Base-by-base conservation (phyloP, 371 early-diverging fungal species). In the Mortierella sp. region DNA sequence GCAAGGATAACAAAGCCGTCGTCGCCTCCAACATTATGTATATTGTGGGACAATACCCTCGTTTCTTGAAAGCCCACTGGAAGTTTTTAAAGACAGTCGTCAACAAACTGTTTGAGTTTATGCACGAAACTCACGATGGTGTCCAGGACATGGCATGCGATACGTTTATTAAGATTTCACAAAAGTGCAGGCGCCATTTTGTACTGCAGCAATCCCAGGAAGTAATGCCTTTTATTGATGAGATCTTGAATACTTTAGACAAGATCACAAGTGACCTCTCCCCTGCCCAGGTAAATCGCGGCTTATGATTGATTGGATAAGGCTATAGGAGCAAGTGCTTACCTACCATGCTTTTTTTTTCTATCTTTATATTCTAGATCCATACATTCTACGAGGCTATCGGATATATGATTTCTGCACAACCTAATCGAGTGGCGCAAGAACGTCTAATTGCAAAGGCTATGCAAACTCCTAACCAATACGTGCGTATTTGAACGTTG, bases 101-200 rank as follows among this genome's bases (percentile, higher is more conserved):
- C 67, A 98, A 98, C 91, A 99, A 99, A 84, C 86, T 99, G 49
- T 99, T 99, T 86, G 99, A 99, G 87, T 99, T 99, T 86, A 99
- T 99, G 99, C 97, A 99, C 78, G 99, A 99, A 85, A 86, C 92
- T 4, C 98, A 99, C 76, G 99, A 99, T 86, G 99, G 99, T 87
- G 99, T 99, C 23, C 98, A 98, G 83, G 99, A 99, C 84, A 99
- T 99, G 99, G 99, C 99, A 28, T 99, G 99, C 85, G 99, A 99
- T 84, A 99, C 99, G 3, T 99, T 99, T 84, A 96, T 98, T 72
- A 99, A 97, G 83, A 99, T 99, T 79, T 89, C 98, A n/a, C 96
- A 97, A 79, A 98, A 98, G 82, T 98, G 99, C 86, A 93, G 93
- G 53, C 91, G 95, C 28, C 97, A 99, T 77, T 99, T 99, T 89